phyloP scores from a whole-genome alignment of 2,329 filamentous ascomycete species.

The Colletotrichum sp. region DNA sequence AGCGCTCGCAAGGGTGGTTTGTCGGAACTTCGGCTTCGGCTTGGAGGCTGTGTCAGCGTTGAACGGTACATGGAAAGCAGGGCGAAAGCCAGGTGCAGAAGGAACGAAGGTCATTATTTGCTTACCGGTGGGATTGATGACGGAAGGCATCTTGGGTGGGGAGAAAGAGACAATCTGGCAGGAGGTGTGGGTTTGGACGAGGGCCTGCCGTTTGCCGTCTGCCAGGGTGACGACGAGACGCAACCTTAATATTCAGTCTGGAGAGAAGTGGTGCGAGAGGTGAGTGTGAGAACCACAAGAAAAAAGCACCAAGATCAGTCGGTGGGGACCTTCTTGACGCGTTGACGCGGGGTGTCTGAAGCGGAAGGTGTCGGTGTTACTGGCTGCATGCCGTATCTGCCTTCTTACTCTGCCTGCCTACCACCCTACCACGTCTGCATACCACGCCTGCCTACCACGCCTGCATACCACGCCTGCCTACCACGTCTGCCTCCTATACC shows the following conservation, averaged over 20 bases:
- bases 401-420: no score
- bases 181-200: not conserved
- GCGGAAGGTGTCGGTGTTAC: not conserved
- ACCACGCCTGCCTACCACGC: no score
- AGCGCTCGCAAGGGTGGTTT: not conserved
- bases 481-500: no score
- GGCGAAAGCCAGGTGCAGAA: not conserved
- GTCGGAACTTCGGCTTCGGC: not conserved
- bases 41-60: not conserved
- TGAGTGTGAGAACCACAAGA: not conserved
- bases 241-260: not conserved
- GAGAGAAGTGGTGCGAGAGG: not conserved
- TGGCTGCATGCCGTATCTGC: no score
- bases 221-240: not conserved
- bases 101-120: not conserved
- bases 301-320: not conserved
- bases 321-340: not conserved
- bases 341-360: not conserved
- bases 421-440: no score
- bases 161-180: not conserved
- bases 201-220: not conserved
- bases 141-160: not conserved
- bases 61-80: not conserved
- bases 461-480: no score
- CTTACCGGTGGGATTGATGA: not conserved